Conservation (phyloP, 495 filamentous ascomycete species). For the Penicillium robsamsonii region DNA sequence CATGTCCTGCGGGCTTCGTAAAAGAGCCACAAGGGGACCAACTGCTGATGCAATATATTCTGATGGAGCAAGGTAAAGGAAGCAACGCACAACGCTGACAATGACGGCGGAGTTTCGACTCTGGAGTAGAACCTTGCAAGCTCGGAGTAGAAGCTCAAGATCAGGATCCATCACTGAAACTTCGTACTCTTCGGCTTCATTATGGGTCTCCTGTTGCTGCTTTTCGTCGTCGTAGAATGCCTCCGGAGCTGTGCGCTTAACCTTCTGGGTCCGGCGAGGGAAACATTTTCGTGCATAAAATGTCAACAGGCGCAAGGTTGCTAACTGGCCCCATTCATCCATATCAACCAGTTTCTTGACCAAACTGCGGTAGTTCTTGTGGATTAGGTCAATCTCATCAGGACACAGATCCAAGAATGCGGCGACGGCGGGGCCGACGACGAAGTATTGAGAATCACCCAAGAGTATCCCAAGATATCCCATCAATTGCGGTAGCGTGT, state of each 20-base stretch:
- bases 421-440: constrained; percentile 85
- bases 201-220: constrained; percentile 43
- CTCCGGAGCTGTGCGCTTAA: constrained; percentile 54
- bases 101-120: constrained; percentile 92
- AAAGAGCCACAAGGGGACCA: constrained; percentile 79
- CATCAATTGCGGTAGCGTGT: constrained; percentile 74
- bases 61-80: constrained; percentile 73
- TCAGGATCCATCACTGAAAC: constrained; percentile 72
- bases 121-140: constrained; percentile 79
- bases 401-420: constrained; percentile 90
- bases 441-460: constrained; percentile 90
- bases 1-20: constrained; percentile 81
- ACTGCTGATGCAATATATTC: constrained; percentile 68
- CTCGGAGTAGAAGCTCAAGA: constrained; percentile 74
- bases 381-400: constrained; percentile 78
- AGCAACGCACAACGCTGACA: constrained; percentile 80
- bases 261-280: constrained; percentile 60
- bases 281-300: constrained; percentile 87
- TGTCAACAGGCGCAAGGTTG: constrained; percentile 75
- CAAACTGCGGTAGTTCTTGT: constrained; percentile 80
- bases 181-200: constrained; percentile 52
- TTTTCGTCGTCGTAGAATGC: constrained; percentile 78
- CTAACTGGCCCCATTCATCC: constrained; percentile 97
- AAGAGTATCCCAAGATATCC: constrained; percentile 76
- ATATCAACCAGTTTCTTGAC: constrained; percentile 93